Base-by-base conservation (phyloP, 352 stramenopile genomes). In the Blastocystis sp. region DNA sequence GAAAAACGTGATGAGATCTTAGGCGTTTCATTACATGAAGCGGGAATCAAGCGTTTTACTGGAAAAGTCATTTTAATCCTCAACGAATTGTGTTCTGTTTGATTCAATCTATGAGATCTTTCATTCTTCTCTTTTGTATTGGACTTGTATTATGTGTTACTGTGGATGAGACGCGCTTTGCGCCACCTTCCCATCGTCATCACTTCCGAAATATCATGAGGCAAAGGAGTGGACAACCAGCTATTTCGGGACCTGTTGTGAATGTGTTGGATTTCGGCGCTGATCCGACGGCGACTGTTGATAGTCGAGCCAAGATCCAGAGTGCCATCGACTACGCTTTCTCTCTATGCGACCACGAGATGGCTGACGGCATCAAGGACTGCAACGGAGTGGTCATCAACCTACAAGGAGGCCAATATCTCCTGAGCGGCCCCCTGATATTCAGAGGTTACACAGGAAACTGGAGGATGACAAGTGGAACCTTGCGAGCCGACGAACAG, bases 321-420 rank as follows among this genome's bases (percentile, higher is more conserved):
- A 59, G 20, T 3, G 50, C 50, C 20, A 59, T 59, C 50, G 50
- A 59, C 20, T 59, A 59, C 20, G 62, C 62, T 13, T n/a, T 73
- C n/a, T 41, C 34, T 73, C 13, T 73, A 2, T 41, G 34, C 41
- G n/a, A 15, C 13, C 34, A n/a, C 11, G 62, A 73, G 41, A 73
- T 73, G 62, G 62, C 62, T 1, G 62, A 73, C 41, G 41, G 62
- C n/a, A 73, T 73, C 41, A 73, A 73, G 62, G 62, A 73, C 41
- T 73, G 62, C 2, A 53, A 53, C 41, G 62, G 62, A 15, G 62
- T 53, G 1, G 41, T 53, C 13, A 73, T 73, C 41, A n/a, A 73
- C n/a, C n/a, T 73, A 2, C 34, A 41, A 54, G 62, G 62, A 73
- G 62, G 62, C n/a, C 62, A 73, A n/a, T 73, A 73, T 73, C 41